Conservation (phyloP, 1,284 basidiomycete species). For the Fistulinella cinereoalba region DNA sequence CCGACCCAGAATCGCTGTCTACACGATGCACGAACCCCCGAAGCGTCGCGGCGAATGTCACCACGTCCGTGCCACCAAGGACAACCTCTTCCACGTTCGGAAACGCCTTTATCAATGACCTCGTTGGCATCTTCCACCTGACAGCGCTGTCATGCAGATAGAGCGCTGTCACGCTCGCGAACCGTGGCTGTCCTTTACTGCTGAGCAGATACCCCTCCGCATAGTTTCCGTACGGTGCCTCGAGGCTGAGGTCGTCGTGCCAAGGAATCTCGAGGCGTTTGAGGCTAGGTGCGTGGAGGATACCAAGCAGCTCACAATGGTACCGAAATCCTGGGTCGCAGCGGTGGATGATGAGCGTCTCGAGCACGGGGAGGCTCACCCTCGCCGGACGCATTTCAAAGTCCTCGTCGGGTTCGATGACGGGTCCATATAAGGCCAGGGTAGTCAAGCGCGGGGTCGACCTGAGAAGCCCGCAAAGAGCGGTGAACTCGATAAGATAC, state of each 20-base stretch:
- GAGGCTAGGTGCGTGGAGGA: conserved; percentile 14
- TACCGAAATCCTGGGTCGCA: conserved; percentile 16
- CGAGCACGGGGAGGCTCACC: conserved; percentile 7
- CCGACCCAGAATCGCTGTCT: not conserved
- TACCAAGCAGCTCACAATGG: conserved; percentile 15
- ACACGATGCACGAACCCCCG: conserved; percentile 7
- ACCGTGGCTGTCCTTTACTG: conserved; percentile 10
- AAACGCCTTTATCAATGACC: conserved; percentile 20
- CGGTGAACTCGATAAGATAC: conserved; percentile 18
- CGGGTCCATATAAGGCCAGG: conserved; percentile 21
- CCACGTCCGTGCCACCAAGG: conserved; percentile 16
- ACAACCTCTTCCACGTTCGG: conserved; percentile 15
- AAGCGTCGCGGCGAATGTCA: conserved; percentile 13
- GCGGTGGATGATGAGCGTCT: conserved; percentile 20
- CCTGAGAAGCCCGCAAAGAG: conserved; percentile 11
- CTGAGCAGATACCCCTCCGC: conserved; percentile 14
- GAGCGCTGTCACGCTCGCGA: conserved; percentile 13
- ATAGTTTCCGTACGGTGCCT: conserved; percentile 7
- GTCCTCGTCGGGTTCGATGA: conserved; percentile 17
- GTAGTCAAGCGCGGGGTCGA: conserved; percentile 9
- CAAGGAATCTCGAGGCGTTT: conserved; percentile 21
- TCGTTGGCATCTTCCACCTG: conserved; percentile 15
- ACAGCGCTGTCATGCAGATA: conserved; percentile 17
- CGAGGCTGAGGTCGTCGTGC: conserved; percentile 18
- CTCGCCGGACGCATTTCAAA: conserved; percentile 2